These are phyloP conservation scores for Austroboletus festivus DNA, from an alignment of 768 basidiomycete genomes.

Conservation along the genomic window DNA sequence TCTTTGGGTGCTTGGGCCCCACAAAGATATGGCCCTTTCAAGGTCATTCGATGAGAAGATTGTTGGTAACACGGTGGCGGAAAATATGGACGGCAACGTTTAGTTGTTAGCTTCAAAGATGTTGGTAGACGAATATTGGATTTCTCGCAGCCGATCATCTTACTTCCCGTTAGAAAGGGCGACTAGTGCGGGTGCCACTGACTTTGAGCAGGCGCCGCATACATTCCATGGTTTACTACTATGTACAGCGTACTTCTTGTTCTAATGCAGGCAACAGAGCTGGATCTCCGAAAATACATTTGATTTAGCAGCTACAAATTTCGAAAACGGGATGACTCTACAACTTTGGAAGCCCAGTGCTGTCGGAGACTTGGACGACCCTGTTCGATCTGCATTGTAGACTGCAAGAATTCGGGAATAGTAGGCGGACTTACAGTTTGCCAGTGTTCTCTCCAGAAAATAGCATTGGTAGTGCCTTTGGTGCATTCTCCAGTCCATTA, in stretches of 20 bases:
- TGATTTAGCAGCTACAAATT: too few relatives aligned
- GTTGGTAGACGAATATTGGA: neutral
- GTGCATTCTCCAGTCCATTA: conserved; percentile 71
- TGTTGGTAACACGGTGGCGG: neutral
- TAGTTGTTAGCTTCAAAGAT: conserved; percentile 6
- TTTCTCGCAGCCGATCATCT: too few relatives aligned
- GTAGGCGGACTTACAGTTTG: conserved; percentile 49
- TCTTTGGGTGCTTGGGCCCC: conserved; percentile 15
- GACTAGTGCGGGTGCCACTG: neutral
- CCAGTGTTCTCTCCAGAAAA: conserved; percentile 78
- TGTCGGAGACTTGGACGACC: conserved; percentile 57
- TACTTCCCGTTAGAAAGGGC: conserved; percentile 8
- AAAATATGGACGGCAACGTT: conserved; percentile 4
- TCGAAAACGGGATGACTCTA: neutral
- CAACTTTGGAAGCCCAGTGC: conserved; percentile 4
- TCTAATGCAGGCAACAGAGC: too few relatives aligned
- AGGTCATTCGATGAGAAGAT: conserved; percentile 15
- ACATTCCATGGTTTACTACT: neutral
- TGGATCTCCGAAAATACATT: too few relatives aligned
- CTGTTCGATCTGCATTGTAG: conserved; percentile 31
- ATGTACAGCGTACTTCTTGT: conserved; percentile 14
- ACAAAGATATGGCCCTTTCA: conserved; percentile 1
- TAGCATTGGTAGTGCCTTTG: conserved; percentile 63
- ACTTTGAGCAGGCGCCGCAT: neutral
- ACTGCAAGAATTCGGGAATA: neutral